Conservation (phyloP, 2,329 filamentous ascomycete genomes). For the Diaporthe destruens region DNA sequence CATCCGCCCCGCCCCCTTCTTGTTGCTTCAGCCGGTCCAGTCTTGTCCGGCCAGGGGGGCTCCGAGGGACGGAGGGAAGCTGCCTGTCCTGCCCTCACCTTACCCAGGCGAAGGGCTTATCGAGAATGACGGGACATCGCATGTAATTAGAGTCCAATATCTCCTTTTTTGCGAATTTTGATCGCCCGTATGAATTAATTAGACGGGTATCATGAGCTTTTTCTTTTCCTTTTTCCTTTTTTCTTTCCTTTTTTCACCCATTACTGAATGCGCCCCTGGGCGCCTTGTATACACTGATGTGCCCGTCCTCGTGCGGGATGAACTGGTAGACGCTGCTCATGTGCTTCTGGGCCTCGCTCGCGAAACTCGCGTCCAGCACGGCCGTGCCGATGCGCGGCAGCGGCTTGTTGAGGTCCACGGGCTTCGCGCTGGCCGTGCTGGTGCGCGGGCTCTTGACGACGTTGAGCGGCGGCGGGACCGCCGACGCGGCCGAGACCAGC, state of each 20-base stretch:
- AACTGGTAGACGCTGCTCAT: conserved; percentile 42
- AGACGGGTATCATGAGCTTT: too few relatives aligned
- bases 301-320: conserved; percentile 42
- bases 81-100: background rate
- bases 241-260: background rate
- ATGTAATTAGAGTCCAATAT: background rate
- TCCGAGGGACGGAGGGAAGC: background rate
- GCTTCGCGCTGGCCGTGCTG: conserved; percentile 51
- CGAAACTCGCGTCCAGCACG: conserved; percentile 38
- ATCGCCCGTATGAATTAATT: background rate
- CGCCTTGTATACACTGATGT: conserved; percentile 42
- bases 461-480: conserved; percentile 9
- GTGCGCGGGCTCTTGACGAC: conserved; percentile 45
- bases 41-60: background rate
- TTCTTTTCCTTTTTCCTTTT: too few relatives aligned
- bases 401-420: conserved; percentile 38
- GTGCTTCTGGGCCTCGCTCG: conserved; percentile 21
- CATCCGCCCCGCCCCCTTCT: background rate
- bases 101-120: background rate
- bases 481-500: background rate
- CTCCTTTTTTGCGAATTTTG: background rate
- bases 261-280: conserved; percentile 7
- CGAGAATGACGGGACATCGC: background rate
- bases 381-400: conserved; percentile 30
- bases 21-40: conserved; percentile 1